A percentile compares a stretch with the other conserved stretches of the same genome.
phyloP scores from a whole-genome alignment of 2,329 filamentous ascomycete genomes.

The Fusarium pininemorale region DNA sequence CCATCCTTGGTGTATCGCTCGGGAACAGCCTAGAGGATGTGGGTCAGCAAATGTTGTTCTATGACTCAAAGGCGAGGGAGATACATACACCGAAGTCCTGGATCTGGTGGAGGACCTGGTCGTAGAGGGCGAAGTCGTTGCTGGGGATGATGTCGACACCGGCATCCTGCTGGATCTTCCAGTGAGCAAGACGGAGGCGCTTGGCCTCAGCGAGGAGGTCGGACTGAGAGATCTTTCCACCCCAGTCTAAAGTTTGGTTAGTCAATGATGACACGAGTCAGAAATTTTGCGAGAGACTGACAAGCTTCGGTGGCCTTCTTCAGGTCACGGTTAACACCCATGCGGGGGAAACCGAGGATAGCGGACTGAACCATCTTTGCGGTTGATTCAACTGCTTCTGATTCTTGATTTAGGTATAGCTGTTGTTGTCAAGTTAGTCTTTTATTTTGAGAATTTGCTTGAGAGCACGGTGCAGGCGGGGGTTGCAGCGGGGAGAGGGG shows the following conservation, averaged over 20 bases:
- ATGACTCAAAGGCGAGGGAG: neutral
- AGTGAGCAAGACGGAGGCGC: constrained; percentile 95
- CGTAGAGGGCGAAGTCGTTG: constrained; percentile 99
- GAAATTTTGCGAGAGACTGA: constrained; percentile 56
- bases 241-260: constrained; percentile 69
- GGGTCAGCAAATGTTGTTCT: constrained; percentile 17
- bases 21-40: constrained; percentile 74
- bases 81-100: constrained; percentile 90
- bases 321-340: constrained; percentile 97
- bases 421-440: constrained; percentile 27
- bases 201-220: constrained; percentile 95
- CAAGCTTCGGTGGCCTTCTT: constrained; percentile 99
- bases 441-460: constrained; percentile 1
- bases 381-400: constrained; percentile 44
- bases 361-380: constrained; percentile 72
- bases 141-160: constrained; percentile 97
- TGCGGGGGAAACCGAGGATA: constrained; percentile 98
- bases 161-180: constrained; percentile 99
- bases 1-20: constrained; percentile 93
- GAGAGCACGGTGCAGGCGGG: constrained; percentile 38
- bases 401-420: constrained; percentile 21
- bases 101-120: constrained; percentile 97
- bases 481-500: constrained; percentile 41
- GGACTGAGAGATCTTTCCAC: constrained; percentile 89
- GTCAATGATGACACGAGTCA: constrained; percentile 13